phyloP scores from a whole-genome alignment of 192 early-diverging fungal species.

The Umbelopsis vinacea region DNA sequence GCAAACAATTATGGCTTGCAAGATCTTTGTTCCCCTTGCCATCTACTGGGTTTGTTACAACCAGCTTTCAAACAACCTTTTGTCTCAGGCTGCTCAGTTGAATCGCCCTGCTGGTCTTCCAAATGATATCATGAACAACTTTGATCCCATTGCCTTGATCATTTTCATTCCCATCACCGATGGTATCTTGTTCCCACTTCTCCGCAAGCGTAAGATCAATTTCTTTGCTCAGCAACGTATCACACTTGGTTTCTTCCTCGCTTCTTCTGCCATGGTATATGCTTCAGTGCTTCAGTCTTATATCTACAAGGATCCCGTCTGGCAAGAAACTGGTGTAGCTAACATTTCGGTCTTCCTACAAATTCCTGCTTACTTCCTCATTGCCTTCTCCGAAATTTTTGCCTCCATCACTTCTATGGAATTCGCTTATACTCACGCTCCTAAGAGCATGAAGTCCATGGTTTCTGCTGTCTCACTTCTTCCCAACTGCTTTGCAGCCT shows the following conservation, averaged over 20 bases:
- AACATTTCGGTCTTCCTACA: slow-evolving; percentile 57
- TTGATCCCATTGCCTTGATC: slow-evolving; percentile 59
- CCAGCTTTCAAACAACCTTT: slow-evolving; percentile 63
- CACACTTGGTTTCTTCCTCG: slow-evolving; percentile 58
- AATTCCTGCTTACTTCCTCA: slow-evolving; percentile 58
- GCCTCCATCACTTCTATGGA: slow-evolving; percentile 70
- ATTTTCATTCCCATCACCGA: slow-evolving; percentile 63
- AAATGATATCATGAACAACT: slow-evolving; percentile 67
- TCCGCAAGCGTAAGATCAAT: slow-evolving; percentile 57
- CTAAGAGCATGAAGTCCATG: slow-evolving; percentile 63
- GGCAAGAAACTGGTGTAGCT: slow-evolving; percentile 35
- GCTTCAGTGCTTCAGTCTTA: slow-evolving; percentile 61
- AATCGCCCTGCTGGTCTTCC: slow-evolving; percentile 50
- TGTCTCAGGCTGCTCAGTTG: slow-evolving; percentile 65
- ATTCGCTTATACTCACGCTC: slow-evolving; percentile 66
- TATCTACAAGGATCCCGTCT: slow-evolving; percentile 60
- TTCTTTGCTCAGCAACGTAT: slow-evolving; percentile 61
- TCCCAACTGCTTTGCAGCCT: slow-evolving; percentile 60
- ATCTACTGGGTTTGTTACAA: slow-evolving; percentile 70
- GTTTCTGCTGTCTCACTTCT: slow-evolving; percentile 64
- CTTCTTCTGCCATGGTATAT: slow-evolving; percentile 60
- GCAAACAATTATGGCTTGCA: slow-evolving; percentile 59
- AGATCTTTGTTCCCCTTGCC: slow-evolving; percentile 61
- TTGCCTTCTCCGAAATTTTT: slow-evolving; percentile 63
- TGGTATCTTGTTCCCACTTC: slow-evolving; percentile 54